These are phyloP conservation scores for Backusella australiensis DNA, from an alignment of 192 early-diverging fungal species.

Conservation along the genomic window DNA sequence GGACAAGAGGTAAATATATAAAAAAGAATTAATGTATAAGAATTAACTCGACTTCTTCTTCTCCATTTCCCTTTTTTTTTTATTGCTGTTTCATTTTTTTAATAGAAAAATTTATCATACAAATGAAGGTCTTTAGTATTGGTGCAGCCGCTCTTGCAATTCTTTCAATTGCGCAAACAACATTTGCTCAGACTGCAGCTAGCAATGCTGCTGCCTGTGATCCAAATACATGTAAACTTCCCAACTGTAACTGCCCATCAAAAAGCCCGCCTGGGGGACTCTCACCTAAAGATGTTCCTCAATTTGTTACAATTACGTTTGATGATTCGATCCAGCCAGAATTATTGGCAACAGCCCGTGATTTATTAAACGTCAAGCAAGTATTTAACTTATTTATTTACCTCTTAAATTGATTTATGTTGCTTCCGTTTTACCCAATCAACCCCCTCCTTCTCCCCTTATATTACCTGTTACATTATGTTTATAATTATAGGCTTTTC, in stretches of 20 bases:
- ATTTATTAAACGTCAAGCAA: constrained; percentile 40
- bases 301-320: constrained; percentile 61
- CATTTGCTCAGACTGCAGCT: constrained; percentile 13
- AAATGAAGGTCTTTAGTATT: constrained; percentile 19
- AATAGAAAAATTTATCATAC: neutral
- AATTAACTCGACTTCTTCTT: neutral
- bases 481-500: neutral
- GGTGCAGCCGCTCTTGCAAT: constrained; percentile 9
- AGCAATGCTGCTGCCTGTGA: constrained; percentile 36
- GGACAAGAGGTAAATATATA: neutral
- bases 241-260: constrained; percentile 51
- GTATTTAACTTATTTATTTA: neutral
- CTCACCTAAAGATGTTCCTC: constrained; percentile 46
- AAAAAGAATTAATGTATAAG: neutral
- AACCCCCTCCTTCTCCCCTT: neutral
- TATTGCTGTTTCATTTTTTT: neutral
- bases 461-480: neutral
- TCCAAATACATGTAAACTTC: constrained; percentile 45
- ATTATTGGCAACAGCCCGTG: constrained; percentile 30
- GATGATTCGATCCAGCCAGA: constrained; percentile 59
- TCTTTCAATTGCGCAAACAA: constrained; percentile 1
- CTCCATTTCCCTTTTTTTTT: neutral
- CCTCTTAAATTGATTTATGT: neutral
- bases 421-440: neutral
- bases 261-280: constrained; percentile 47